phyloP scores from a whole-genome alignment of 208 protist species.

The Blechomonas ayalai region DNA sequence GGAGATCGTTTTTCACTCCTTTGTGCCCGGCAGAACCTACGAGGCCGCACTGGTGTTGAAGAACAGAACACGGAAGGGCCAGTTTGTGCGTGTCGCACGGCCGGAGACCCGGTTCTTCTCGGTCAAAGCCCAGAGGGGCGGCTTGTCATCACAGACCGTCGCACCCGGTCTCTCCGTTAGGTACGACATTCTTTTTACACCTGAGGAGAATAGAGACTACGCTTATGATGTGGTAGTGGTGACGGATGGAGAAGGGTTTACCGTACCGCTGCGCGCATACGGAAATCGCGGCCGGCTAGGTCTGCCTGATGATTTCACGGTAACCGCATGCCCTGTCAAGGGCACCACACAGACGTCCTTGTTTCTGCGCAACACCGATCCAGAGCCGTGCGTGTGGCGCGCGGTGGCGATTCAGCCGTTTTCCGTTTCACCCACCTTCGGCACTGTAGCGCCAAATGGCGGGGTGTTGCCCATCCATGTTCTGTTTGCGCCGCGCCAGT shows the following conservation, averaged over 20 bases:
- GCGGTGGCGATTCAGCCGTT: constrained; percentile 41
- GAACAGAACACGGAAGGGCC: constrained; percentile 69
- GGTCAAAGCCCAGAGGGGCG: constrained; percentile 46
- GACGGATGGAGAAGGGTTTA: constrained; percentile 85
- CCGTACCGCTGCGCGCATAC: constrained; percentile 78
- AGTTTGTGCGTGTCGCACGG: constrained; percentile 77
- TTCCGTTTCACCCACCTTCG: constrained; percentile 47
- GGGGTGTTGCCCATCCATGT: constrained; percentile 70
- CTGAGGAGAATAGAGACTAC: constrained; percentile 79
- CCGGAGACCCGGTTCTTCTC: constrained; percentile 67
- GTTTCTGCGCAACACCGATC: constrained; percentile 84
- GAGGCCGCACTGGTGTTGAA: constrained; percentile 64
- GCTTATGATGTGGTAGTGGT: constrained; percentile 67
- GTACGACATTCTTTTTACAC: constrained; percentile 82
- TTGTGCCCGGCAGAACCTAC: constrained; percentile 69
- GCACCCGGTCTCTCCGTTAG: constrained; percentile 84
- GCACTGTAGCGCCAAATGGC: constrained; percentile 39
- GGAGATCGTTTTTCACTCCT: constrained; percentile 72
- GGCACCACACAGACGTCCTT: constrained; percentile 49
- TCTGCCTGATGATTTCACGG: constrained; percentile 59
- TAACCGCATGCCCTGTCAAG: constrained; percentile 72
- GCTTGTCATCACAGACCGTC: constrained; percentile 63
- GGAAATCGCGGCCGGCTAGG: constrained; percentile 77
- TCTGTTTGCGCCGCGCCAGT: constrained; percentile 35
- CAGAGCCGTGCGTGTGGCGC: constrained; percentile 52